A percentile compares a stretch with the other conserved stretches of the same genome.
Evolutionary conservation across 2,329 filamentous ascomycete genomes (phyloP).

Genomic region (Penicillium sp.): DNA sequence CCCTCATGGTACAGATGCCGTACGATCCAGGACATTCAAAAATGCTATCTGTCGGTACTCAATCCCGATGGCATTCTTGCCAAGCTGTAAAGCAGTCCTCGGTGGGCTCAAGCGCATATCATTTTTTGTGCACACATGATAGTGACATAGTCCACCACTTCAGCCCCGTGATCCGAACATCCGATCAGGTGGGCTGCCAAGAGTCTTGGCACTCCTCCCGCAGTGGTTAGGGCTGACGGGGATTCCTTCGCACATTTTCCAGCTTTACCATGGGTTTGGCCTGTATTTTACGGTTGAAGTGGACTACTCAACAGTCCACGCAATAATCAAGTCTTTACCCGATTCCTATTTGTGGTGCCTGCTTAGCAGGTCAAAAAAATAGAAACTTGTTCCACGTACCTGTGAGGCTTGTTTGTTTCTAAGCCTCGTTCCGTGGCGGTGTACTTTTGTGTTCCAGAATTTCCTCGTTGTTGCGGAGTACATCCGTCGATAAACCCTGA

Average conservation of each 20-base stretch:
- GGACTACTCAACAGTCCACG: not conserved
- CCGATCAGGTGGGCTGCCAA: constrained; percentile 25
- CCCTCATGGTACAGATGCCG: constrained; percentile 30
- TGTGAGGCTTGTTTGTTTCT: constrained; percentile 11
- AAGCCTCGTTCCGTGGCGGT: constrained; percentile 20
- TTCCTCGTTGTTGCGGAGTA: not conserved
- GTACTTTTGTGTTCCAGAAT: constrained; percentile 9
- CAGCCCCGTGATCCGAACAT: constrained; percentile 14
- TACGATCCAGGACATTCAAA: constrained; percentile 39
- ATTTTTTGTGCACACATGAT: not conserved
- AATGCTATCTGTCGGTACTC: constrained; percentile 38
- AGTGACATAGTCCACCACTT: not conserved
- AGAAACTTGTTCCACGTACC: not conserved
- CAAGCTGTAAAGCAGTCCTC: constrained; percentile 30
- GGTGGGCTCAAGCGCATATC: not conserved
- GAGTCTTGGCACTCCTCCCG: constrained; percentile 24
- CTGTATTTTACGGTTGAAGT: not conserved
- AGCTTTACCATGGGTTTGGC: not conserved
- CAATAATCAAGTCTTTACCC: not conserved
- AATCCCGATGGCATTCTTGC: constrained; percentile 37
- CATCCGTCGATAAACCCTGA: constrained; percentile 3
- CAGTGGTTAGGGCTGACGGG: constrained; percentile 25
- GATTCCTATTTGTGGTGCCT: not conserved
- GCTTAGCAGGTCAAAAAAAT: not conserved
- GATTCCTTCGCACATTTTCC: not conserved